Percentiles rank a stretch among this genome's conserved stretches.
Evolutionary conservation across 192 early-diverging fungal species (phyloP).

Genomic region (Coemansia umbellata): DNA sequence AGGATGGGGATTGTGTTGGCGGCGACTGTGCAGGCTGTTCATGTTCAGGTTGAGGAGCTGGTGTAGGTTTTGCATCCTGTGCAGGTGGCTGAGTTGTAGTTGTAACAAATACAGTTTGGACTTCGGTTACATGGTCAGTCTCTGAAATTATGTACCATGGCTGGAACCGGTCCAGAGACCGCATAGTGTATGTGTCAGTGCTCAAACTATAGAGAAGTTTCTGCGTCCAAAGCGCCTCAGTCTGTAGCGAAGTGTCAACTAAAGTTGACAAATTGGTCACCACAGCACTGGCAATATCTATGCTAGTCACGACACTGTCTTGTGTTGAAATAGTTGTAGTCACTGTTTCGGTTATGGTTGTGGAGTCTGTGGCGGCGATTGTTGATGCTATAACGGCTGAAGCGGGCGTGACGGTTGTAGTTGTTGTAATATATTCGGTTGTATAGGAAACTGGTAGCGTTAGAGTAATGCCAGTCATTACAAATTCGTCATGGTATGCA

Average conservation of each 20-base stretch:
- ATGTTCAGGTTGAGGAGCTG: background rate
- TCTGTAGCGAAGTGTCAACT: background rate
- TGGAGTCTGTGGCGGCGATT: background rate
- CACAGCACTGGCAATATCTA: background rate
- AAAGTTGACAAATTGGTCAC: background rate
- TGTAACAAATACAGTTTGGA: background rate
- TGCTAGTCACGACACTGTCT: background rate
- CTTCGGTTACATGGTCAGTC: background rate
- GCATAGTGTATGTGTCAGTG: background rate
- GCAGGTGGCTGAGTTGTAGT: background rate
- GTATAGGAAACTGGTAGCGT: background rate
- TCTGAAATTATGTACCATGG: background rate
- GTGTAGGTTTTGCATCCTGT: background rate
- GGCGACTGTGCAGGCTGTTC: background rate
- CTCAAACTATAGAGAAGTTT: background rate
- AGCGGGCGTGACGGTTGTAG: background rate
- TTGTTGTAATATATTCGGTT: background rate
- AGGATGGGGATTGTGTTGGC: background rate
- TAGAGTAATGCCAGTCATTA: background rate
- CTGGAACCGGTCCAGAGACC: slow-evolving; percentile 2
- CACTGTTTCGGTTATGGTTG: background rate
- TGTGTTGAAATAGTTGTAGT: background rate
- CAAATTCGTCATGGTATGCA: background rate
- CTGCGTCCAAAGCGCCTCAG: background rate
- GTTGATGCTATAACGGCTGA: background rate